phyloP scores from a whole-genome alignment of 2,329 filamentous ascomycete genomes.

The Pestalotiopsis sp. region DNA sequence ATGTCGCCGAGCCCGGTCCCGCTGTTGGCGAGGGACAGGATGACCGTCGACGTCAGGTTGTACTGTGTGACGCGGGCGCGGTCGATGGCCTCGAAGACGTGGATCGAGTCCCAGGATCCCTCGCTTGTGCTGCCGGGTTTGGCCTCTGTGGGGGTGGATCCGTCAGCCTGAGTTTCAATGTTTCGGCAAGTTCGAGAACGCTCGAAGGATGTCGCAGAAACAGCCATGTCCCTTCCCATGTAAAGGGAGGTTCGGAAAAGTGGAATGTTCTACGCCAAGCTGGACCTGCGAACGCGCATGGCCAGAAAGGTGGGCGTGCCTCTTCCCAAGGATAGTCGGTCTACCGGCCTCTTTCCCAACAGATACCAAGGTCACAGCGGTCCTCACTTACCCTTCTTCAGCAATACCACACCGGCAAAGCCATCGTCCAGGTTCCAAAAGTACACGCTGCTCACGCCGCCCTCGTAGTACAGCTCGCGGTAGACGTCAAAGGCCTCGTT shows the following conservation, averaged over 20 bases:
- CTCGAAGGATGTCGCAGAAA: background rate
- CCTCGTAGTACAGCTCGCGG: slow-evolving; percentile 94
- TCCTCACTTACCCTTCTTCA: slow-evolving; percentile 79
- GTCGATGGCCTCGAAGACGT: slow-evolving; percentile 96
- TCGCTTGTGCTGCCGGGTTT: slow-evolving; percentile 65
- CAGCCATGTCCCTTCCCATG: background rate
- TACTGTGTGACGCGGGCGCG: slow-evolving; percentile 91
- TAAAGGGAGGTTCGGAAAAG: background rate
- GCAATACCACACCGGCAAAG: slow-evolving; percentile 89
- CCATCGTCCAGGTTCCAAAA: slow-evolving; percentile 98
- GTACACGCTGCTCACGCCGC: slow-evolving; percentile 93
- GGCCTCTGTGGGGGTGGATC: slow-evolving; percentile 52
- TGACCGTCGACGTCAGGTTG: slow-evolving; percentile 96
- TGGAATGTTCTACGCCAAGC: background rate
- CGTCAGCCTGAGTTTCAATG: background rate
- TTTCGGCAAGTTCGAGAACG: background rate
- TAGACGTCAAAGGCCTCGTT: slow-evolving; percentile 98
- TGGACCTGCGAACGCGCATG: no score
- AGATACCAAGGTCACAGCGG: background rate
- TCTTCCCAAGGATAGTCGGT: background rate
- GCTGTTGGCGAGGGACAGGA: slow-evolving; percentile 77
- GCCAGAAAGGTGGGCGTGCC: no score
- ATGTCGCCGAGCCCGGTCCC: slow-evolving; percentile 70
- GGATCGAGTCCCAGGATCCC: slow-evolving; percentile 96
- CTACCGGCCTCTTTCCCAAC: background rate